Conservation (phyloP, 495 filamentous ascomycete genomes). For the Podospora anserina region DNA sequence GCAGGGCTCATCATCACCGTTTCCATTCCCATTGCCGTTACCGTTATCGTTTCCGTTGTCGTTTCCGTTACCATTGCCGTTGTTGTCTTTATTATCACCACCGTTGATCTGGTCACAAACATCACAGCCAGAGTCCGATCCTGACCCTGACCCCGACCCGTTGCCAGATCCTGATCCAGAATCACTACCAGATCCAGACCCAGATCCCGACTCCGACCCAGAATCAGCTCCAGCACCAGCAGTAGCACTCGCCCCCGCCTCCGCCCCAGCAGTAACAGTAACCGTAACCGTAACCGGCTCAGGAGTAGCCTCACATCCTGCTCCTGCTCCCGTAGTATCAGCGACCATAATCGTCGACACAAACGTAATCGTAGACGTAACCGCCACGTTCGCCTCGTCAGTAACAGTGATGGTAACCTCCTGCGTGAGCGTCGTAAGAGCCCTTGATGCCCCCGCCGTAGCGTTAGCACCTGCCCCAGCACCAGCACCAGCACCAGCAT, state of each 20-base stretch:
- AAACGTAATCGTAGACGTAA: slow-evolving; percentile 17
- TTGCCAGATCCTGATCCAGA: not conserved
- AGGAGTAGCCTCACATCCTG: slow-evolving; percentile 6
- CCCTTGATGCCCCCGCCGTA: not conserved
- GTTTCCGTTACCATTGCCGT: not conserved
- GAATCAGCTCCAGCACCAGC: not conserved
- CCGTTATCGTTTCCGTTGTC: not conserved
- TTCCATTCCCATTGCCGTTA: not conserved
- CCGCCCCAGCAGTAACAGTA: not conserved
- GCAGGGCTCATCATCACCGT: not conserved
- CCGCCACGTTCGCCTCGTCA: not conserved
- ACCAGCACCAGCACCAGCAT: not conserved
- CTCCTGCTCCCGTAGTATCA: not conserved
- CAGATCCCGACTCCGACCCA: not conserved
- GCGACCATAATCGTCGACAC: slow-evolving; percentile 14
- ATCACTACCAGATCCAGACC: slow-evolving; percentile 7
- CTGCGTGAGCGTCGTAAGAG: slow-evolving; percentile 15
- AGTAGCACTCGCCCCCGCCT: not conserved
- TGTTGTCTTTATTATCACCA: not conserved
- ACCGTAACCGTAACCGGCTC: slow-evolving; percentile 1
- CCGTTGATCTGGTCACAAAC: not conserved
- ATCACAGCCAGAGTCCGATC: not conserved
- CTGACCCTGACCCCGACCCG: slow-evolving; percentile 5
- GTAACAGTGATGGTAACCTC: slow-evolving; percentile 18
- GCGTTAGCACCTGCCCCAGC: not conserved